Conservation (phyloP, 441 rosid species). For the Raphanus hybrid region DNA sequence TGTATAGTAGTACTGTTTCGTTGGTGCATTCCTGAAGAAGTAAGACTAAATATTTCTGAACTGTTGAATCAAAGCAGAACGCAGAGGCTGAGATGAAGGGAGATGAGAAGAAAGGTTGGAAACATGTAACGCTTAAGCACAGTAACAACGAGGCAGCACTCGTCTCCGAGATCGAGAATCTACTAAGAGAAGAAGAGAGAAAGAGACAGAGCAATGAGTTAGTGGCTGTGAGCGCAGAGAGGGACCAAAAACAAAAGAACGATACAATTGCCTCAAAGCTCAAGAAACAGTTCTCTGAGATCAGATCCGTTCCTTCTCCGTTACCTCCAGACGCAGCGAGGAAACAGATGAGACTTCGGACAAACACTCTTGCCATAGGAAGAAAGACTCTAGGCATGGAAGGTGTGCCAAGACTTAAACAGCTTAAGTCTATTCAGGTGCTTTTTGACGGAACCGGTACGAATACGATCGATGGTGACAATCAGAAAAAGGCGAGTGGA, state of each 20-base stretch:
- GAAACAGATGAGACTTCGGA: too few species aligned
- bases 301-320: too few species aligned
- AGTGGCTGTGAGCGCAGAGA: slow-evolving; percentile 34
- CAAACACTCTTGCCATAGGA: too few species aligned
- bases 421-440: too few species aligned
- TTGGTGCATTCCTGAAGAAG: background rate
- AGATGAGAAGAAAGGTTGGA: slow-evolving; percentile 43
- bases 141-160: slow-evolving; percentile 41
- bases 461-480: too few species aligned
- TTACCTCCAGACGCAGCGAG: too few species aligned
- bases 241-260: slow-evolving; percentile 40
- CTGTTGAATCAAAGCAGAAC: slow-evolving; percentile 32
- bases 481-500: too few species aligned
- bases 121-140: slow-evolving; percentile 42
- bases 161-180: slow-evolving; percentile 41
- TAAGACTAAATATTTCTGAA: background rate
- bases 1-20: background rate
- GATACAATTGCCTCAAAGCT: slow-evolving; percentile 7
- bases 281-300: too few species aligned
- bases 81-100: slow-evolving; percentile 32
- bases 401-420: too few species aligned
- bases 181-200: slow-evolving; percentile 42
- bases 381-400: too few species aligned
- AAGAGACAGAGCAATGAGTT: slow-evolving; percentile 35
- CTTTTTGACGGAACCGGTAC: too few species aligned